Conservation (phyloP, 352 stramenopile genomes). For the Globisporangium megalacanthum region DNA sequence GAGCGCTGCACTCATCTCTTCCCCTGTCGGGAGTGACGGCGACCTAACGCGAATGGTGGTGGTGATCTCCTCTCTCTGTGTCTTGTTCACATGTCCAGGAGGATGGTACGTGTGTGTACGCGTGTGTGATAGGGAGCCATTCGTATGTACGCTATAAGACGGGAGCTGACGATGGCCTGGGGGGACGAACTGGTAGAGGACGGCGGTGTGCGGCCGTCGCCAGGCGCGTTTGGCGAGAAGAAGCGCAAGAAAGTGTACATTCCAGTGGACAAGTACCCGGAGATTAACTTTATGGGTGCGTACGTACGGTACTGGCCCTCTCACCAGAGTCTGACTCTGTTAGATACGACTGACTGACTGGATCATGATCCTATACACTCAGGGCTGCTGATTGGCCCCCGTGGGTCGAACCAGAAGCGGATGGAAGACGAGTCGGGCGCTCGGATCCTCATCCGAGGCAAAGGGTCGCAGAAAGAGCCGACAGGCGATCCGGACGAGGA, state of each 20-base stretch:
- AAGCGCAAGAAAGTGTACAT: slow-evolving; percentile 92
- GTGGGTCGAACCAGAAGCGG: slow-evolving; percentile 89
- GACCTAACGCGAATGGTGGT: too few species aligned
- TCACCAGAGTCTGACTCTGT: too few species aligned
- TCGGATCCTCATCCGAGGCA: slow-evolving; percentile 89
- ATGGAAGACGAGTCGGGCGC: slow-evolving; percentile 90
- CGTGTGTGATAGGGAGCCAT: too few species aligned
- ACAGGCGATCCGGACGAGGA: slow-evolving; percentile 81
- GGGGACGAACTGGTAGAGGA: slow-evolving; percentile 14
- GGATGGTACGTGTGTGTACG: too few species aligned
- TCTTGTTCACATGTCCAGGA: too few species aligned
- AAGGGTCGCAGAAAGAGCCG: slow-evolving; percentile 81
- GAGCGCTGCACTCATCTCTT: not conserved
- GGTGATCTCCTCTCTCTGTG: too few species aligned
- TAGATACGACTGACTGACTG: too few species aligned
- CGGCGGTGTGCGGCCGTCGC: slow-evolving; percentile 25
- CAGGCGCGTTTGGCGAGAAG: slow-evolving; percentile 40
- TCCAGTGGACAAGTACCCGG: slow-evolving; percentile 86
- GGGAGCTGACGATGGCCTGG: too few species aligned
- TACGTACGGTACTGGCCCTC: not conserved
- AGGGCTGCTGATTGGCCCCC: slow-evolving; percentile 85
- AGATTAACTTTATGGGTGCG: slow-evolving; percentile 92
- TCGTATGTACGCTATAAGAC: too few species aligned
- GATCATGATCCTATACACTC: not conserved
- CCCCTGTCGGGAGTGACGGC: not conserved